A percentile compares a stretch with the other conserved stretches of the same genome.
Conservation (phyloP, 108 stramenopile species). For the Cyclotella atomus region DNA sequence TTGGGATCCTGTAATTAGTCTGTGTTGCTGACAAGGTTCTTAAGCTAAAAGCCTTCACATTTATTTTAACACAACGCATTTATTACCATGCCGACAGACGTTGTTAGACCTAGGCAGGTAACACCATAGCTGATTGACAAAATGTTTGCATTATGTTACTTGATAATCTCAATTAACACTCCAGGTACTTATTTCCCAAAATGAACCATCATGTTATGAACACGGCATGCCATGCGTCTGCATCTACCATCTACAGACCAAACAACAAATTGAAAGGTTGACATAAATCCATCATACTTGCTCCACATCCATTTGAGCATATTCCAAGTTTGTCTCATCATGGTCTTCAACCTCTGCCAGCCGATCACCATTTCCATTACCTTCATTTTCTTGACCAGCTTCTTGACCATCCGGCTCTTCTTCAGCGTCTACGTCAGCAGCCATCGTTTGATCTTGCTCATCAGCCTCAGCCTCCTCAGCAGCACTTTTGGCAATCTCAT, state of each 20-base stretch:
- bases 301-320: neutral
- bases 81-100: too few relatives aligned
- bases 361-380: neutral
- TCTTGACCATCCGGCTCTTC: neutral
- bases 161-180: too few relatives aligned
- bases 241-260: too few relatives aligned
- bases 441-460: neutral
- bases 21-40: slow-evolving; percentile 15
- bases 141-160: too few relatives aligned
- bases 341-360: neutral
- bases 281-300: neutral
- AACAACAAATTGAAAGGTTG: neutral
- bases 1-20: slow-evolving; percentile 6
- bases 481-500: slow-evolving; percentile 12
- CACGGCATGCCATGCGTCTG: too few relatives aligned
- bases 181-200: too few relatives aligned
- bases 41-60: slow-evolving; percentile 12
- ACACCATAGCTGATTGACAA: too few relatives aligned
- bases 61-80: too few relatives aligned
- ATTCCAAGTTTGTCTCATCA: neutral
- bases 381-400: neutral
- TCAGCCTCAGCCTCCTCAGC: neutral
- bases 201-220: too few relatives aligned
- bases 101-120: too few relatives aligned
- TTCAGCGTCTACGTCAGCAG: neutral